These are phyloP conservation scores for Sporothrix mexicana DNA, from an alignment of 2,329 filamentous ascomycete species.

Conservation along the genomic window DNA sequence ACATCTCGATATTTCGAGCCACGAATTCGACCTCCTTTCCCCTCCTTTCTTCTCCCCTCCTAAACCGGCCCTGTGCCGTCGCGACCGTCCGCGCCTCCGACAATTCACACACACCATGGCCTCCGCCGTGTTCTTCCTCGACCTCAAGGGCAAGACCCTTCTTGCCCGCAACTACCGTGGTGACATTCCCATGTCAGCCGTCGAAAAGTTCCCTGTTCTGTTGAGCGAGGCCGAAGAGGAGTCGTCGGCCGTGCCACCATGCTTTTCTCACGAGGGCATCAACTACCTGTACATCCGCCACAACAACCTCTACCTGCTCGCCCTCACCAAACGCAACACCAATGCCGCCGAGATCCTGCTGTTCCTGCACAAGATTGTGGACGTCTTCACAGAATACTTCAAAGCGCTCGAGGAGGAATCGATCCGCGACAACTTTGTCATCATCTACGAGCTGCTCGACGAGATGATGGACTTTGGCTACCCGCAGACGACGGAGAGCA, in stretches of 20 bases:
- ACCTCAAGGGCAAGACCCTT: conserved; percentile 99
- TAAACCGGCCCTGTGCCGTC: conserved; percentile 22
- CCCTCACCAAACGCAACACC: conserved; percentile 96
- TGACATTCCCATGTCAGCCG: conserved; percentile 98
- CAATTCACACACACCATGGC: conserved; percentile 69
- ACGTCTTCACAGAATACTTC: conserved; percentile 99
- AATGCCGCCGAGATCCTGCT: conserved; percentile 98
- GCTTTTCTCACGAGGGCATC: conserved; percentile 98
- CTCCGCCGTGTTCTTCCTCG: conserved; percentile 96
- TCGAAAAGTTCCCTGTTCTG: conserved; percentile 95
- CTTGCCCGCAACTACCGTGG: conserved; percentile 97
- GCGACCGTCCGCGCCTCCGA: conserved; percentile 6
- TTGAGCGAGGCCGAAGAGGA: conserved; percentile 99
- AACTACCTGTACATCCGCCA: conserved; percentile 99
- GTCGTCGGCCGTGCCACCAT: conserved; percentile 93
- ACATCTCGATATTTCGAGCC: neutral
- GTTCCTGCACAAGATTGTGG: conserved; percentile 96
- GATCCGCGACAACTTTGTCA: conserved; percentile 98
- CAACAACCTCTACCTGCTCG: conserved; percentile 98
- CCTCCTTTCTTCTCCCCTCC: neutral
- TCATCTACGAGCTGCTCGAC: conserved; percentile 97
- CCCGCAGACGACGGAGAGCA: conserved; percentile 96
- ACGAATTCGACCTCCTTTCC: neutral
- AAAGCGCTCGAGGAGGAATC: conserved; percentile 98
- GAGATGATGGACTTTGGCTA: conserved; percentile 99